Evolutionary conservation across 208 protist genomes (phyloP).

Genomic region (Leishmania gerbilli): DNA sequence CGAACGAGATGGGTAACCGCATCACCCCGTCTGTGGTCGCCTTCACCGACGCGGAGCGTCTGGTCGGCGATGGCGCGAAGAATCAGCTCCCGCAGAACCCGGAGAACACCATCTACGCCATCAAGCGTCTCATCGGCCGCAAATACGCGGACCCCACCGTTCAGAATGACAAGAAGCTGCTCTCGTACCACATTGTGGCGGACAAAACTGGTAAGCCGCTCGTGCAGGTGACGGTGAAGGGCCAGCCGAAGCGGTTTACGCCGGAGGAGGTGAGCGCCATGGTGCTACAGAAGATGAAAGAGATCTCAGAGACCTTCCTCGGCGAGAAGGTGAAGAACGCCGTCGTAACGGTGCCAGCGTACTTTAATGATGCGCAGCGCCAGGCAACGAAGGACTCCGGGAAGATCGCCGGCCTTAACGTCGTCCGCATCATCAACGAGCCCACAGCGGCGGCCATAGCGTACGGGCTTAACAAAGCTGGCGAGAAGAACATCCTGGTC

Average conservation of each 20-base stretch:
- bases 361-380: constrained; percentile 99
- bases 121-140: constrained; percentile 94
- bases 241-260: constrained; percentile 76
- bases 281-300: constrained; percentile 95
- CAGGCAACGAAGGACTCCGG: constrained; percentile 99
- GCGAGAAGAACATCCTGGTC: constrained; percentile 94
- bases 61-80: constrained; percentile 92
- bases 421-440: constrained; percentile 99
- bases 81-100: constrained; percentile 93
- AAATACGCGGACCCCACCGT: constrained; percentile 93
- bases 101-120: constrained; percentile 90
- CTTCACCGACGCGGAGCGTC: constrained; percentile 94
- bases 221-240: constrained; percentile 73
- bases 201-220: constrained; percentile 87
- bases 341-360: constrained; percentile 99
- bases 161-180: constrained; percentile 96
- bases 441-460: constrained; percentile 99
- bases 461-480: constrained; percentile 98
- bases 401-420: constrained; percentile 96
- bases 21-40: constrained; percentile 97
- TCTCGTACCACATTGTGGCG: constrained; percentile 79
- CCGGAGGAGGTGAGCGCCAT: constrained; percentile 91
- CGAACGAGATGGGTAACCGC: constrained; percentile 93
- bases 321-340: constrained; percentile 94
- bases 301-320: constrained; percentile 93